These are phyloP conservation scores for Aaosphaeria pasadenensis DNA, from an alignment of 2,329 filamentous ascomycete species.

Conservation along the genomic window DNA sequence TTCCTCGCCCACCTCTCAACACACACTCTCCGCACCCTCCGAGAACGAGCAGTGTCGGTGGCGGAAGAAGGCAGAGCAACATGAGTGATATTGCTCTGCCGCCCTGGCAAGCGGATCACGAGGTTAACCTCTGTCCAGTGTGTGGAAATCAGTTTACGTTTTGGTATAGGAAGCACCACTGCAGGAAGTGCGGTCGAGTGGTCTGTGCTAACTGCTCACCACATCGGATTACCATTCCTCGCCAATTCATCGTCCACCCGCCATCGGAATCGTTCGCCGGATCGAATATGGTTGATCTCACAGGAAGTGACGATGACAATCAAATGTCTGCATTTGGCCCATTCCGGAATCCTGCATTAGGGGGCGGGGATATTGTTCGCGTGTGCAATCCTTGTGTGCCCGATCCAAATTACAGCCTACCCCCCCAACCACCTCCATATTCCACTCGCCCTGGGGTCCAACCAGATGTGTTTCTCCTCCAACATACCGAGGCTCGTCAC, in stretches of 20 bases:
- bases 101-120: conserved; percentile 83
- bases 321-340: conserved; percentile 25
- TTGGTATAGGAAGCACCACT: conserved; percentile 89
- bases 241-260: conserved; percentile 86
- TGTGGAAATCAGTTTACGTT: conserved; percentile 78
- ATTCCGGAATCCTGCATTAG: conserved; percentile 49
- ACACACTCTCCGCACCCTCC: conserved; percentile 4
- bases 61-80: conserved; percentile 16
- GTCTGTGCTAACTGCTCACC: conserved; percentile 89
- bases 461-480: not conserved
- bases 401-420: conserved; percentile 62
- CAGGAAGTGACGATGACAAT: conserved; percentile 36
- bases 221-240: conserved; percentile 89
- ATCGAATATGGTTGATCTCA: conserved; percentile 43
- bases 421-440: conserved; percentile 40
- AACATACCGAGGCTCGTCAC: conserved; percentile 1
- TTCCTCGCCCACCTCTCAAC: not conserved
- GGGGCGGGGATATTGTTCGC: conserved; percentile 65
- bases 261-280: conserved; percentile 21
- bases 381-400: conserved; percentile 73
- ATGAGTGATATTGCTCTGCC: conserved; percentile 58
- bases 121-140: conserved; percentile 80
- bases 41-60: conserved; percentile 1
- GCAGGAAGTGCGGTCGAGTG: conserved; percentile 89
- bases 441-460: not conserved